Percentiles rank a stretch among this genome's conserved stretches.
Evolutionary conservation across 495 filamentous ascomycete genomes (phyloP).

Genomic region (Thozetella sp.): DNA sequence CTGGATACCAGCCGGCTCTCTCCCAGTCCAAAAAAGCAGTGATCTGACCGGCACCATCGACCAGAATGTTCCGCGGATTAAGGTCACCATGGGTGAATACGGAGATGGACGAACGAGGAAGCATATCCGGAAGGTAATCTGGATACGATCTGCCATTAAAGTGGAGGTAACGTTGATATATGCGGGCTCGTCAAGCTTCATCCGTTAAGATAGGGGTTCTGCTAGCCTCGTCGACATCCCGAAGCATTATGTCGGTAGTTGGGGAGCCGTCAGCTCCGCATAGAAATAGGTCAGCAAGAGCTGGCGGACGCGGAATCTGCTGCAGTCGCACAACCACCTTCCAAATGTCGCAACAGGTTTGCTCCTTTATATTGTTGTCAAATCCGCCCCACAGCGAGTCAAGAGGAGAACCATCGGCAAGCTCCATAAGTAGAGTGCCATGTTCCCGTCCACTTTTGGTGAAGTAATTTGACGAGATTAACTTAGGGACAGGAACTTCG

Average conservation of each 20-base stretch:
- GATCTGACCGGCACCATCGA: constrained; percentile 32
- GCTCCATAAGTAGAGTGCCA: no score
- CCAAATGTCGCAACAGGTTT: constrained; percentile 34
- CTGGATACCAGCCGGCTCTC: constrained; percentile 47
- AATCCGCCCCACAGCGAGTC: constrained; percentile 28
- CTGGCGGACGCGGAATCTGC: background rate
- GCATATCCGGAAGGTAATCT: constrained; percentile 28
- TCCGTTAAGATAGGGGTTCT: no score
- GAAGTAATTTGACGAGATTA: no score
- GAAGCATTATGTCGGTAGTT: constrained; percentile 4
- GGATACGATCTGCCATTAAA: constrained; percentile 27
- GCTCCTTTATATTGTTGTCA: constrained; percentile 26
- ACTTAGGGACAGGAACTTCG: no score
- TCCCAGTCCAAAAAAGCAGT: constrained; percentile 50
- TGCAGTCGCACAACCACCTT: constrained; percentile 29
- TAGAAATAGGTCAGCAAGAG: constrained; percentile 8
- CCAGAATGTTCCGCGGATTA: constrained; percentile 36
- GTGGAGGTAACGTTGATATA: constrained; percentile 37
- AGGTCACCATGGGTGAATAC: constrained; percentile 35
- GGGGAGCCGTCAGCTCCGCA: no score
- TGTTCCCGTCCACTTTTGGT: no score
- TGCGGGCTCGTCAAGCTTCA: constrained; percentile 31
- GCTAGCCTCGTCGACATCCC: constrained; percentile 21
- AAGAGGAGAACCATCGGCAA: no score
- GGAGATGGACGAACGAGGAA: constrained; percentile 27